phyloP scores from a whole-genome alignment of 2,329 filamentous ascomycete species.

The Graphilbum sp. region DNA sequence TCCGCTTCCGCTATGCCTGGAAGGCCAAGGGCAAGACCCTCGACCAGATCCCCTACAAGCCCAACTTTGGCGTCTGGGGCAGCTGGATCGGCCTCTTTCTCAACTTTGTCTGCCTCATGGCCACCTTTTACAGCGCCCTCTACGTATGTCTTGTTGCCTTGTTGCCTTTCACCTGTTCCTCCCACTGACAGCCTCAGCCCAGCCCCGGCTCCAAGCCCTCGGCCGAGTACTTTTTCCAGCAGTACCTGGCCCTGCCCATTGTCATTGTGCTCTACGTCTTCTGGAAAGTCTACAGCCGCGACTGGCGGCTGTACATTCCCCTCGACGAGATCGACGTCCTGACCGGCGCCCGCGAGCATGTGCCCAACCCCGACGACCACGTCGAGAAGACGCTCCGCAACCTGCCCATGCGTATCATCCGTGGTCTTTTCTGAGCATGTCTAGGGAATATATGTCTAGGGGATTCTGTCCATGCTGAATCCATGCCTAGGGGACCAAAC shows the following conservation, averaged over 20 bases:
- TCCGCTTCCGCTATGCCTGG: conserved; percentile 42
- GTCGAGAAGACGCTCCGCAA: conserved; percentile 18
- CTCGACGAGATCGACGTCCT: conserved; percentile 45
- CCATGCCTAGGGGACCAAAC: too few relatives aligned
- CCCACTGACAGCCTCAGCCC: conserved; percentile 14
- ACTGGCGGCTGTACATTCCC: conserved; percentile 40
- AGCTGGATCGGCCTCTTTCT: conserved; percentile 53
- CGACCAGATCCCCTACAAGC: conserved; percentile 30
- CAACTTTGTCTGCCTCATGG: conserved; percentile 51
- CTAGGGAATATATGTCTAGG: too few relatives aligned
- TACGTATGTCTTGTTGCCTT: conserved; percentile 20
- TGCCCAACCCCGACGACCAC: conserved; percentile 26
- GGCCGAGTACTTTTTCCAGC: conserved; percentile 39
- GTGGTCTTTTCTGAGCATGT: conserved; percentile 17
- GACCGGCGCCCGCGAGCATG: conserved; percentile 36
- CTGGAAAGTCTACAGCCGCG: conserved; percentile 44
- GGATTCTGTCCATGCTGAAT: too few relatives aligned
- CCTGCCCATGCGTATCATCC: conserved; percentile 18
- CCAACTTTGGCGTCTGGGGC: conserved; percentile 41
- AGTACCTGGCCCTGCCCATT: conserved; percentile 40
- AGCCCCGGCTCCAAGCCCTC: conserved; percentile 16
- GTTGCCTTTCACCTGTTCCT: neutral
- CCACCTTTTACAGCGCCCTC: conserved; percentile 55
- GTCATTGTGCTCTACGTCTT: conserved; percentile 40
- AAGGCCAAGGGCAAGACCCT: conserved; percentile 36